Base-by-base conservation (phyloP, 2,329 filamentous ascomycete genomes). In the Xylariaceae sp. region DNA sequence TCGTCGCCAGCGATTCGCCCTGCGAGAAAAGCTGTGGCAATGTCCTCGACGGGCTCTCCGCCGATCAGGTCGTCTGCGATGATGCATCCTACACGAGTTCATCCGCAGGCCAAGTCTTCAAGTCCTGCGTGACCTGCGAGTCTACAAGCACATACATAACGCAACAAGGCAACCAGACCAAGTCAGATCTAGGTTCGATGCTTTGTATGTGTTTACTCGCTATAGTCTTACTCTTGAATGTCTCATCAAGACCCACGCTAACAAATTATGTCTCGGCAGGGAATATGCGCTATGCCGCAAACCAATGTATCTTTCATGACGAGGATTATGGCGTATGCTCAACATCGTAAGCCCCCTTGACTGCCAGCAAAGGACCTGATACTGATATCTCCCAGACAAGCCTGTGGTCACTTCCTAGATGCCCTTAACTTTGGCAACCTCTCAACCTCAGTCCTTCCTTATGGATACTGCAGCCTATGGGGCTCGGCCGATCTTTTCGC, bases 391-490 rank as follows among this genome's bases (percentile, higher is more conserved):
- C n/a, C n/a, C n/a, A n/a, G n/a, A n/a, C 74, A 70, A 38, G 77
- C 80, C 2, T 85, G 82, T 55, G 76, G 65, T 1, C 70, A 71
- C 0, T 69, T 83, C 3, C 45, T 70, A 50, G 55, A 67, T 0
- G 75, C 76, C 2, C 65, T 84, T 27, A 60, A 70, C 18, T 81
- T 71, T 52, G 68, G 74, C 14, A 77, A 80, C 45, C 62, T 83
- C 11, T 73, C 76, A 0, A 64, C 71, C 1, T 64, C 71, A 12
- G 65, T 67, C 19, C 70, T 68, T 1, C 59, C 70, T 9, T 83
- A 77, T 53, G 76, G 75, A 30, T 85, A 80, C 60, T 86, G 82
- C 60, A 62, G 71, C 15, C 27, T 55, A 0, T 81, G 81, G 76
- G 67, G 69, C 2, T 58, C 68, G 1, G 57, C 58, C 10, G 64